phyloP scores from a whole-genome alignment of 768 basidiomycete genomes.

The Tulasnella sp. region DNA sequence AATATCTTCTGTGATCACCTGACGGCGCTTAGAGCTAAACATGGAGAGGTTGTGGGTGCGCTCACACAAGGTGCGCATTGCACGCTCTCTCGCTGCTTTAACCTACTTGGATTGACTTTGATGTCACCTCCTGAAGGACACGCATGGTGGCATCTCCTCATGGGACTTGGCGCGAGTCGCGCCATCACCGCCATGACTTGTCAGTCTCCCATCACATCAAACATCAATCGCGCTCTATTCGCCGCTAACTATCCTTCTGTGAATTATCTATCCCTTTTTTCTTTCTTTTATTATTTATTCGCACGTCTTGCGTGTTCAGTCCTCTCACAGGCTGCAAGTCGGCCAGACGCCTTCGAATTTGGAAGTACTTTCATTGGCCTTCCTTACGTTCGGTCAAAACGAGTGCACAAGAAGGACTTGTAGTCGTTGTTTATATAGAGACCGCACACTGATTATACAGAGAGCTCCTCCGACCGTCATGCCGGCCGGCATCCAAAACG shows the following conservation, averaged over 20 bases:
- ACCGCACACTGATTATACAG: no score
- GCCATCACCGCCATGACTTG: conserved; percentile 15
- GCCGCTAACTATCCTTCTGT: no score
- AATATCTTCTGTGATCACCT: conserved; percentile 27
- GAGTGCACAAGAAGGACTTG: no score
- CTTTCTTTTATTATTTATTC: background rate
- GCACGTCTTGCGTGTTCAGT: background rate
- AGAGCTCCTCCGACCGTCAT: no score
- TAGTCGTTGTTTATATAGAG: no score
- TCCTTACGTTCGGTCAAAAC: conserved; percentile 17
- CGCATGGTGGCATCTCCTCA: conserved; percentile 20
- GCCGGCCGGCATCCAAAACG: no score
- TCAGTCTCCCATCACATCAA: background rate
- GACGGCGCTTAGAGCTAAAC: conserved; percentile 10
- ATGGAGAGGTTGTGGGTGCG: conserved; percentile 10
- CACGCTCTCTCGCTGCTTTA: background rate
- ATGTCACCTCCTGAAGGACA: conserved; percentile 7
- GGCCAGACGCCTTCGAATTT: conserved; percentile 9
- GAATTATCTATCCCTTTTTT: no score
- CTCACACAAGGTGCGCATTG: conserved; percentile 17
- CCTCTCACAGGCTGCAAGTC: background rate
- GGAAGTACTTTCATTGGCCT: conserved; percentile 4
- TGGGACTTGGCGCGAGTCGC: conserved; percentile 16
- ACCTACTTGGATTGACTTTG: background rate
- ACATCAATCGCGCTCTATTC: background rate